Conservation (phyloP, 2,329 filamentous ascomycete species). For the Trichoderma semiorbis region DNA sequence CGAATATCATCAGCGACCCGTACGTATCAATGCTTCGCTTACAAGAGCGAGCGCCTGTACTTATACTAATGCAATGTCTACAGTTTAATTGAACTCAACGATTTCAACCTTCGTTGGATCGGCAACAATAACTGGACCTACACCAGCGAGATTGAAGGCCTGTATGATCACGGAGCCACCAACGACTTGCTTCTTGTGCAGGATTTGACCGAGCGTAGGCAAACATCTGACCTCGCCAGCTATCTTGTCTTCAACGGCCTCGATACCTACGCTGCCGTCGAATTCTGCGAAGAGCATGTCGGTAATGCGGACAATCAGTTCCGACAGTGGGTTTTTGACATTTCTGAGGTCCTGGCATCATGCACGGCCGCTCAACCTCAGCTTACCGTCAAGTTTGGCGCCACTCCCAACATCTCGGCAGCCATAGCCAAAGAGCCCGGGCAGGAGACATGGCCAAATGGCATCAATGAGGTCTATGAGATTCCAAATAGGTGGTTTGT, state of each 20-base stretch:
- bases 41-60: not conserved
- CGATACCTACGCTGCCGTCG: conserved; percentile 1
- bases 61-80: not conserved
- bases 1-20: not conserved
- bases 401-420: conserved; percentile 3
- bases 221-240: not conserved
- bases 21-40: not conserved
- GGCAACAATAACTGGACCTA: conserved; percentile 4
- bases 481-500: conserved; percentile 2
- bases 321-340: conserved; percentile 6
- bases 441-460: conserved; percentile 3
- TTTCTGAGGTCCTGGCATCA: not conserved
- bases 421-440: not conserved
- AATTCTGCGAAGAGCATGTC: not conserved
- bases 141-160: not conserved
- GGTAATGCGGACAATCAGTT: conserved; percentile 3
- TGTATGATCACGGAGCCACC: not conserved
- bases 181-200: not conserved
- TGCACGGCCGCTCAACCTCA: not conserved
- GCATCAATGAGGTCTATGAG: conserved; percentile 2
- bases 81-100: conserved; percentile 1
- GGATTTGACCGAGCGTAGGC: not conserved
- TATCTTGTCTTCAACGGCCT: conserved; percentile 7
- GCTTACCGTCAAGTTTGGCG: not conserved
- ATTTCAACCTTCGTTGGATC: conserved; percentile 5